phyloP scores from a whole-genome alignment of 352 stramenopile species.

The Phytopythium ostracodes region DNA sequence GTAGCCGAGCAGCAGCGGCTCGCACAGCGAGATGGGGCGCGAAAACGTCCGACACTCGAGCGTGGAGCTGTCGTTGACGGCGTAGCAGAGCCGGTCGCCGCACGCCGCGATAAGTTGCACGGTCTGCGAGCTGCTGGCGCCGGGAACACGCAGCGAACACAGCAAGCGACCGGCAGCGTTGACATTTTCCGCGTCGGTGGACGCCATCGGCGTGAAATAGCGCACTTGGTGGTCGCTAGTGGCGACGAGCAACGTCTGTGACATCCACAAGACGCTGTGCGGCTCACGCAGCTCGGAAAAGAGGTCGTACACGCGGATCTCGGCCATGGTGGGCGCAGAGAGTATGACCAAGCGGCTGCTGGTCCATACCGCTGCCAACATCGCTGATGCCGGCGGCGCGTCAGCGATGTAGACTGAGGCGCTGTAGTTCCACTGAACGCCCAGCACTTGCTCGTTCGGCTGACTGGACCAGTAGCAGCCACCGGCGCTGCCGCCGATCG shows the following conservation, averaged over 20 bases:
- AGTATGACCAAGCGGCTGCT: conserved; percentile 58
- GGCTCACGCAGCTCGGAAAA: conserved; percentile 29
- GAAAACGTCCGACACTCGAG: conserved; percentile 33
- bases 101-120: conserved; percentile 42
- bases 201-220: conserved; percentile 40
- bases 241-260: conserved; percentile 56
- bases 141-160: conserved; percentile 21
- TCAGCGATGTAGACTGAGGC: conserved; percentile 6
- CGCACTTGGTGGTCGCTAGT: conserved; percentile 45
- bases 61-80: conserved; percentile 30
- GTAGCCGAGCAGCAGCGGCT: conserved; percentile 53
- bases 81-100: conserved; percentile 54
- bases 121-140: conserved; percentile 13
- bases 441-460: conserved; percentile 37
- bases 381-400: neutral
- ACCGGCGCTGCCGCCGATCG: neutral
- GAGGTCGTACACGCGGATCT: conserved; percentile 39
- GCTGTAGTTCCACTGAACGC: conserved; percentile 50
- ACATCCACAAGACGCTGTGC: conserved; percentile 65
- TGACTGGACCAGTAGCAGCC: conserved; percentile 26
- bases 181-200: conserved; percentile 5
- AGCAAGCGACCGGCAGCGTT: conserved; percentile 14
- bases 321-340: conserved; percentile 18
- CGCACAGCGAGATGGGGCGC: conserved; percentile 41
- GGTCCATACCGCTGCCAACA: conserved; percentile 46